Evolutionary conservation across 2,329 filamentous ascomycete species (phyloP).

Genomic region (Pestalotiopsis sp.): DNA sequence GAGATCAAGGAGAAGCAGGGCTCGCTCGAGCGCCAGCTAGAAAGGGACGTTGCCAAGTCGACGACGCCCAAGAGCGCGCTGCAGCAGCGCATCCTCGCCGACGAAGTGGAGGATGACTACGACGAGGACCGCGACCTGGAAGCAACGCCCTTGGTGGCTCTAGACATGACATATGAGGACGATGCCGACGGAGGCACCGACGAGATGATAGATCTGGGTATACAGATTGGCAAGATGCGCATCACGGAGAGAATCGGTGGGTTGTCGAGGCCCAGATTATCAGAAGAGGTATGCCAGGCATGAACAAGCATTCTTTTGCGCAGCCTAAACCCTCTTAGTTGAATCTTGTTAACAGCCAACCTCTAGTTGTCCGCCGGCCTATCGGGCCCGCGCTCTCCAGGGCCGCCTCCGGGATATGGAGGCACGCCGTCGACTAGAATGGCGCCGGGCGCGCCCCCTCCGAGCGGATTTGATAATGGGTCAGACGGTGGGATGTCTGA

Average conservation of each 20-base stretch:
- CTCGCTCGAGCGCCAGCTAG: conserved; percentile 69
- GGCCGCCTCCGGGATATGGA: conserved; percentile 22
- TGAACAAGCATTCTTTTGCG: conserved; percentile 1
- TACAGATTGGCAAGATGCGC: conserved; percentile 71
- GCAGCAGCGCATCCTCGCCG: conserved; percentile 45
- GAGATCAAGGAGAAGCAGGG: conserved; percentile 82
- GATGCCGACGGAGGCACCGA: conserved; percentile 52
- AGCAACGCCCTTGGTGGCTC: conserved; percentile 62
- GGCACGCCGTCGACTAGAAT: conserved; percentile 21
- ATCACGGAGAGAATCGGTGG: conserved; percentile 77
- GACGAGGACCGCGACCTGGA: conserved; percentile 64
- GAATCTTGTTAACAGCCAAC: background rate
- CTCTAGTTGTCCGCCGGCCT: conserved; percentile 39
- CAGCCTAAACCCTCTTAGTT: conserved; percentile 6
- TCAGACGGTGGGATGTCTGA: conserved; percentile 26
- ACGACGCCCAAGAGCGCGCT: conserved; percentile 30
- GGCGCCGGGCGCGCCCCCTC: conserved; percentile 21
- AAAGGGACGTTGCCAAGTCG: conserved; percentile 65
- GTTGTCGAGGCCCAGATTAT: conserved; percentile 69
- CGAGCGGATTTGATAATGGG: conserved; percentile 25
- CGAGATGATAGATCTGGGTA: conserved; percentile 72
- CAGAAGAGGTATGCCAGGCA: conserved; percentile 62
- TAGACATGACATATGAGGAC: conserved; percentile 72
- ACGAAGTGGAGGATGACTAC: conserved; percentile 58
- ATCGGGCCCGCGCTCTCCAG: conserved; percentile 23